Base-by-base conservation (phyloP, 2,329 filamentous ascomycete species). In the Pestalotiopsis sp. region DNA sequence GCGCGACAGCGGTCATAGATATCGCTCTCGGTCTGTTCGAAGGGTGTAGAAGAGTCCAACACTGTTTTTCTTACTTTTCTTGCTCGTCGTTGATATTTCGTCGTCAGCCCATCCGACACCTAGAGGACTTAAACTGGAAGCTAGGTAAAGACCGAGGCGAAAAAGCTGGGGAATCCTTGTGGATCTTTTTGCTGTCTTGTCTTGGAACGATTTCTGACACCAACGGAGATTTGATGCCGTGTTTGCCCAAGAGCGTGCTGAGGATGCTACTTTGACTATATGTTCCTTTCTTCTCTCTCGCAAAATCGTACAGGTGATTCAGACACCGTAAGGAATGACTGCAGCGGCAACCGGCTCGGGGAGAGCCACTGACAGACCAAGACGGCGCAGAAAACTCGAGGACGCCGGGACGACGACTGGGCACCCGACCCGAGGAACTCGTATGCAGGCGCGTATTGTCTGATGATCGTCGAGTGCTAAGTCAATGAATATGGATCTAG, bases 151-250 rank as follows among this genome's bases (percentile, higher is more conserved):
- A 45, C 17, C 65, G 65, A 60, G 57, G 52, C 52, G 38, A 45
- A 59, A 66, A 59, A 60, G 65, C 65, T 66, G 65, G 65, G 56
- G 65, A 66, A 60, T 31, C 65, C 27, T 45, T 59, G 65, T 59
- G 65, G 52, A 45, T 57, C 57, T 59, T 13, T 36, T 59, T 59
- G 57, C 57, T 27, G 23, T 59, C 57, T 36, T 59, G 45, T 59
- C 57, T 59, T 59, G 57, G 9, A 59, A 59, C 57, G 57, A 59
- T 13, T 59, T 20, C 25, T 27, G 27, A 27, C 36, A 36, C 59
- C 36, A 17, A 36, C 59, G n/a, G 27, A 40, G 27, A 38, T 27
- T 62, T 62, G 59, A 41, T 36, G 27, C 31, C 17, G 9, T 59
- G 57, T 14, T 59, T 27, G 57, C 57, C 23, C 25, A 23, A 59